phyloP scores from a whole-genome alignment of 805 yeast species.

The Lipomyces oligophaga region DNA sequence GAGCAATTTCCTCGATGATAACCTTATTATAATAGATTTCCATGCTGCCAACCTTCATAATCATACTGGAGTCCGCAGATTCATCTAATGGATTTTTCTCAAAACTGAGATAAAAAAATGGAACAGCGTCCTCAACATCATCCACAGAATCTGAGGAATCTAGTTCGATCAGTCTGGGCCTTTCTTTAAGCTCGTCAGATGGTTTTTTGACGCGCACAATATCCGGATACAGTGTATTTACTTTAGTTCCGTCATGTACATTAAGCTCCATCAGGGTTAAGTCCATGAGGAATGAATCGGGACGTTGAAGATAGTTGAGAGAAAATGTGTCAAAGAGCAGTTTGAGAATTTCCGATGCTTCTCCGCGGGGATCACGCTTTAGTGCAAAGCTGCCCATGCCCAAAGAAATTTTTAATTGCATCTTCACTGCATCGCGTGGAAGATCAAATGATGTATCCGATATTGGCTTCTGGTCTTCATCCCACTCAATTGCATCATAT shows the following conservation, averaged over 20 bases:
- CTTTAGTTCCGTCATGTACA: slow-evolving; percentile 77
- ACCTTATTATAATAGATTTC: slow-evolving; percentile 85
- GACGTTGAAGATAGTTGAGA: slow-evolving; percentile 67
- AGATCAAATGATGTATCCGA: slow-evolving; percentile 44
- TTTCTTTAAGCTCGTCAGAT: slow-evolving; percentile 2
- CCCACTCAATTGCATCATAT: slow-evolving; percentile 89
- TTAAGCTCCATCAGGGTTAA: slow-evolving; percentile 76
- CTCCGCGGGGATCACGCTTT: slow-evolving; percentile 40
- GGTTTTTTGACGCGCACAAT: slow-evolving; percentile 75
- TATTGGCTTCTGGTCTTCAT: slow-evolving; percentile 54
- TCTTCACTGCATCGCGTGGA: slow-evolving; percentile 68
- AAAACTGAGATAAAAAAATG: slow-evolving; percentile 76
- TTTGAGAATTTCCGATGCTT: slow-evolving; percentile 57
- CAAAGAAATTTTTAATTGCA: slow-evolving; percentile 64
- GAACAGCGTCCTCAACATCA: slow-evolving; percentile 38
- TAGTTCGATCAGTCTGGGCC: slow-evolving; percentile 15
- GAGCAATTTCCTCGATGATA: slow-evolving; percentile 68
- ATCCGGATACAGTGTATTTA: slow-evolving; percentile 74
- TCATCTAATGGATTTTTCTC: slow-evolving; percentile 85
- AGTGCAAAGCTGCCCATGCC: slow-evolving; percentile 75
- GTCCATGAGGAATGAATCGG: slow-evolving; percentile 68
- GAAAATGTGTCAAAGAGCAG: slow-evolving; percentile 78
- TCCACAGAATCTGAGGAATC: slow-evolving; percentile 5
- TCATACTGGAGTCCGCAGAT: slow-evolving; percentile 72
- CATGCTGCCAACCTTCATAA: slow-evolving; percentile 76